Evolutionary conservation across 2,329 filamentous ascomycete genomes (phyloP).

Genomic region (Ophiostoma ips): DNA sequence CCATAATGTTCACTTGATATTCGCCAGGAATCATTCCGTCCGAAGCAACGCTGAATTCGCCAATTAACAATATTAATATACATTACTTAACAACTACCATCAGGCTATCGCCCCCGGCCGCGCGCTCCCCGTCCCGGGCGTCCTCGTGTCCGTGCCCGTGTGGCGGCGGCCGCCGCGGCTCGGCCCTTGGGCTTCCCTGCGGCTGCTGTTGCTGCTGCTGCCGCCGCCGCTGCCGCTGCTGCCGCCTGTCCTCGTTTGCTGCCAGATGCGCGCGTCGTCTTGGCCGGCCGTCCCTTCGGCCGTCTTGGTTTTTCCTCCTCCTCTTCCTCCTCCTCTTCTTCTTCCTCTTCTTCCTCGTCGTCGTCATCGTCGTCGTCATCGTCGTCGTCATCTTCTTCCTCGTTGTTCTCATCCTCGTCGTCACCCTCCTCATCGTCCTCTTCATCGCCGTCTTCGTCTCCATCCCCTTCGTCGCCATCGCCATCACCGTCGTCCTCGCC

Average conservation of each 20-base stretch:
- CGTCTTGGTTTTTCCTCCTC: constrained; percentile 2
- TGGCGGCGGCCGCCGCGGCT: neutral
- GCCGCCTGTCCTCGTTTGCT: neutral
- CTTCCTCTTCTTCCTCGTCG: neutral
- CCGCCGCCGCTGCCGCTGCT: neutral
- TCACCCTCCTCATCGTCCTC: neutral
- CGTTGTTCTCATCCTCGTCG: neutral
- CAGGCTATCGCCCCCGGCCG: neutral
- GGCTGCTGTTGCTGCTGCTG: neutral
- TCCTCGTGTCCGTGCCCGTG: neutral
- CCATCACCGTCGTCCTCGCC: neutral
- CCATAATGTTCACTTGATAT: no score
- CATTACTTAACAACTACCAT: no score
- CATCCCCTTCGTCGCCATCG: neutral
- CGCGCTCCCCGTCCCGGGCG: neutral
- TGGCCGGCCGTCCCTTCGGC: constrained; percentile 6
- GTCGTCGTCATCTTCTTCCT: neutral
- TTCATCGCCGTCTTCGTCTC: neutral
- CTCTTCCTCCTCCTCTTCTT: constrained; percentile 3
- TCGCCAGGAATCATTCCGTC: no score
- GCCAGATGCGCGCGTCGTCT: constrained; percentile 8
- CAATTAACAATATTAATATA: no score
- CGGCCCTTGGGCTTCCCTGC: neutral
- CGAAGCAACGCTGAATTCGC: no score
- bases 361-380: constrained; percentile 3